phyloP scores from a whole-genome alignment of 1,284 basidiomycete species.

The Phellopilus nigrolimitatus region DNA sequence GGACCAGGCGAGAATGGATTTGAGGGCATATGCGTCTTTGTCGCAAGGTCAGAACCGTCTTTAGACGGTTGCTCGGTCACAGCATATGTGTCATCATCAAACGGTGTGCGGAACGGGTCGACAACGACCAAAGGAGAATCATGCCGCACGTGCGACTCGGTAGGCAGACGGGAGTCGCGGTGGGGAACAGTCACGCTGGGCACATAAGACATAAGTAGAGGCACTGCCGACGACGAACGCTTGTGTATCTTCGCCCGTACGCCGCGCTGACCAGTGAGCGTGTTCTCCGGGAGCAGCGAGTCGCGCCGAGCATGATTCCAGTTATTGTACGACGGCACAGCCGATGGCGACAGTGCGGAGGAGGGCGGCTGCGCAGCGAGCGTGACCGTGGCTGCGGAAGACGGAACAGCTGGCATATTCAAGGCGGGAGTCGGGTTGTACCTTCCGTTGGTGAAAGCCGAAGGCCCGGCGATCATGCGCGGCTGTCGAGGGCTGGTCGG shows the following conservation, averaged over 20 bases:
- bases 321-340: constrained; percentile 17
- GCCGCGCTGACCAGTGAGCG: neutral
- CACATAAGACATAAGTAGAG: neutral
- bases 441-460: too few relatives aligned
- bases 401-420: constrained; percentile 19
- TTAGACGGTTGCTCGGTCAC: constrained; percentile 12
- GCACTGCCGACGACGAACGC: constrained; percentile 18
- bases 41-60: neutral
- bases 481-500: constrained; percentile 15
- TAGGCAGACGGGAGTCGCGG: constrained; percentile 30
- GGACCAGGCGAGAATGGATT: constrained; percentile 17
- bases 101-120: constrained; percentile 70
- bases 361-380: constrained; percentile 24
- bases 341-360: constrained; percentile 1
- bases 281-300: constrained; percentile 12
- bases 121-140: constrained; percentile 31
- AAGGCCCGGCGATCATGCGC: constrained; percentile 32
- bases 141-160: constrained; percentile 23
- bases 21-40: constrained; percentile 2
- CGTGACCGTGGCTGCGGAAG: constrained; percentile 22
- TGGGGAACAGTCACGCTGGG: neutral
- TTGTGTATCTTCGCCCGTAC: neutral
- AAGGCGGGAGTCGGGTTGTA: too few relatives aligned
- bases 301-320: constrained; percentile 6
- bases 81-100: constrained; percentile 54